phyloP scores from a whole-genome alignment of 1,284 basidiomycete genomes.

The Singerocomus inundabilis region DNA sequence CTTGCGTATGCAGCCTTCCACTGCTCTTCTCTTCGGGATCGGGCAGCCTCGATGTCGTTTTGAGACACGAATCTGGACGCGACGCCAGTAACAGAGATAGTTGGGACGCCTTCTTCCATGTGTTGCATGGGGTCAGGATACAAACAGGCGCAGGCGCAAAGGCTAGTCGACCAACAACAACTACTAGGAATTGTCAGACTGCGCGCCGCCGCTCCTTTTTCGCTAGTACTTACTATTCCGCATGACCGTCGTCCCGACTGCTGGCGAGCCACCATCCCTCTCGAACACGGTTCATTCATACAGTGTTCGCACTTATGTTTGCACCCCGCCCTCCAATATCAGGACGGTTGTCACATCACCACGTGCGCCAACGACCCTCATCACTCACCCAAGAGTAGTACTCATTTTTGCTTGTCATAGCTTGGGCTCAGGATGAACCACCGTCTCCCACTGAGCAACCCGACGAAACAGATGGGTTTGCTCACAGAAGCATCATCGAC shows the following conservation, averaged over 20 bases:
- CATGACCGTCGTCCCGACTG: constrained; percentile 16
- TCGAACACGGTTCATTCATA: constrained; percentile 17
- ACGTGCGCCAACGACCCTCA: constrained; percentile 45
- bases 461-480: constrained; percentile 29
- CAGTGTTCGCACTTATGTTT: constrained; percentile 36
- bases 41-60: constrained; percentile 77
- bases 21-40: constrained; percentile 75
- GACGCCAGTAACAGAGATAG: constrained; percentile 62
- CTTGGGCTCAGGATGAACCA: constrained; percentile 80
- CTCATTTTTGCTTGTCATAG: constrained; percentile 37
- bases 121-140: constrained; percentile 11
- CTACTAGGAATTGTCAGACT: background rate
- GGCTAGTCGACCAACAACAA: too few species aligned
- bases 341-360: constrained; percentile 66
- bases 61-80: constrained; percentile 81
- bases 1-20: constrained; percentile 93
- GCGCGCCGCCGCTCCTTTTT: background rate
- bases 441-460: constrained; percentile 62
- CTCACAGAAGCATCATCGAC: constrained; percentile 31
- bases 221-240: constrained; percentile 18
- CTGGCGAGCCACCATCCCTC: constrained; percentile 18
- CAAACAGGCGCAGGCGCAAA: constrained; percentile 7
- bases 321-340: constrained; percentile 40
- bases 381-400: background rate
- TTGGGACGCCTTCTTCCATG: constrained; percentile 58